Evolutionary conservation across 768 basidiomycete species (phyloP).

Genomic region (Lactarius trivialis): DNA sequence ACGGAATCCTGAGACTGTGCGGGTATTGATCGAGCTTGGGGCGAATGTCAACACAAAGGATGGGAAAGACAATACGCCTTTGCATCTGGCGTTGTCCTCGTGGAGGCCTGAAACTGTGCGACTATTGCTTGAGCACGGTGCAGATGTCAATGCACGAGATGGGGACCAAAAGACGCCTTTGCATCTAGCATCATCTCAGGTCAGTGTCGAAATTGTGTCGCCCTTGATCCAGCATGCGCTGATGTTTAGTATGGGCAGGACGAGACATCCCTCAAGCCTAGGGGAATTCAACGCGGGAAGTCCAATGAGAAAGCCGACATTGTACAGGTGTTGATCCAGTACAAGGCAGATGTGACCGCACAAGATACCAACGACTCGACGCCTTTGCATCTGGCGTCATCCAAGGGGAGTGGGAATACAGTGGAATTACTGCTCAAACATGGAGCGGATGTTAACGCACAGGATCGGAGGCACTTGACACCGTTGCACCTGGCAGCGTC

Average conservation of each 20-base stretch:
- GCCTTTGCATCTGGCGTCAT: neutral
- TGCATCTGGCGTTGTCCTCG: neutral
- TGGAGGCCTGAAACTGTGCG: too few species aligned
- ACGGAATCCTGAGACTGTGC: neutral
- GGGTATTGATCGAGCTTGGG: neutral
- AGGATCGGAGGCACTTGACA: neutral
- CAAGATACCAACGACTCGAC: neutral
- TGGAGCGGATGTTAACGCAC: neutral
- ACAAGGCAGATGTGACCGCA: neutral
- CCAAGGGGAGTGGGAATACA: neutral
- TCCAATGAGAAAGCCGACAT: neutral
- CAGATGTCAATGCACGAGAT: too few species aligned
- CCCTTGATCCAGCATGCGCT: neutral
- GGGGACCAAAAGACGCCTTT: neutral
- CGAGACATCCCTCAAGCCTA: neutral
- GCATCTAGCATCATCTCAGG: neutral
- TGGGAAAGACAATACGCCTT: neutral
- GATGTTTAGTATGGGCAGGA: neutral
- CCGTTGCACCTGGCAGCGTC: neutral
- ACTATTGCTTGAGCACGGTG: too few species aligned
- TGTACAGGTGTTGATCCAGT: neutral
- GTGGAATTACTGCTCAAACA: neutral
- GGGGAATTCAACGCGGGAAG: neutral
- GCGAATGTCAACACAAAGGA: neutral
- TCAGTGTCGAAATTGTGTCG: neutral